Base-by-base conservation (phyloP, 73 alveolate genomes). In the Effrenium voratum region DNA sequence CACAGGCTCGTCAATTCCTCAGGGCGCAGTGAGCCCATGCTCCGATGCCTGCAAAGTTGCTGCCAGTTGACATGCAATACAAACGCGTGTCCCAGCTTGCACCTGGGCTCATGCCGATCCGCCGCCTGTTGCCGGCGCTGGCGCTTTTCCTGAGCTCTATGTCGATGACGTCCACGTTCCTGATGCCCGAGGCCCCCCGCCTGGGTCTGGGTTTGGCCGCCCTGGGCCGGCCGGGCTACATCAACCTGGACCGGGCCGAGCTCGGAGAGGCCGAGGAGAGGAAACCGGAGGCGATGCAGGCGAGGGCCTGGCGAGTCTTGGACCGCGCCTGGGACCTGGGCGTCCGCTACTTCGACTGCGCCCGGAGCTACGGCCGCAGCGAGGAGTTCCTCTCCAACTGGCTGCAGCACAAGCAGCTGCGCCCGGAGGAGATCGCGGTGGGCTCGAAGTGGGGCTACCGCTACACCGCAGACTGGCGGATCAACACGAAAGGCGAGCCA, bases 391-490 rank as follows among this genome's bases (percentile, higher is more conserved):
- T 91, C 52, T 46, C 90, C 10, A 90, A 60, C 16, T 91, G 98
- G 98, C 34, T 91, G 90, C 32, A 44, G 47, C 44, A 46, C 19
- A 46, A 47, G 55, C 79, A 73, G 77, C 77, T 91, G 66, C 28
- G 22, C 43, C 45, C 47, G 59, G 90, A 91, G 2, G 98, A 68
- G 24, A 79, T 91, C 43, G 98, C 90, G 5, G 98, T 91, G 45
- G 98, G 98, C 26, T 91, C 98, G 79, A 91, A 91, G 81, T 91
- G 98, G 98, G 98, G 98, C 88, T 91, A 91, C 57, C 84, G 98
- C 50, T 91, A 91, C 57, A 91, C 98, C 1, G 98, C 98, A 13
- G 98, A 55, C 34, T 91, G 98, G 98, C 76, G 79, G 38, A 90
- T 91, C 57, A 77, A 91, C 26, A 91, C 98, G 1, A 40, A 77